Percentiles rank a stretch among this genome's conserved stretches.
These are phyloP conservation scores for Epichloe aotearoae DNA, from an alignment of 2,329 filamentous ascomycete species.

Conservation along the genomic window DNA sequence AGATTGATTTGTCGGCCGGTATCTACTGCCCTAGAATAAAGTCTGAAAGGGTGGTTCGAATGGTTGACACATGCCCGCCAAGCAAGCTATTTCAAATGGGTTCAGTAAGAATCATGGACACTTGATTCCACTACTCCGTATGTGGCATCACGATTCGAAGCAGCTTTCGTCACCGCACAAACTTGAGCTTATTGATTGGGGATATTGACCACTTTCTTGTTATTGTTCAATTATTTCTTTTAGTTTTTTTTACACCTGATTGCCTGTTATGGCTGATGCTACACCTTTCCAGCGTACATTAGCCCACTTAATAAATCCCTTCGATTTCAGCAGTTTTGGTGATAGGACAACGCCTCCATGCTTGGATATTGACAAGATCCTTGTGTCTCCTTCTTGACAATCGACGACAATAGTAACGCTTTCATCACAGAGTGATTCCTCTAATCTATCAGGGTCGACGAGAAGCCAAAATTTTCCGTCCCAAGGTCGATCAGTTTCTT, in stretches of 20 bases:
- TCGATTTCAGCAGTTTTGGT: slow-evolving; percentile 50
- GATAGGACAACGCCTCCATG: slow-evolving; percentile 63
- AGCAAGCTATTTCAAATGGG: background rate
- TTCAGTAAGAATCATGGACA: background rate
- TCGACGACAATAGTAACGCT: slow-evolving; percentile 75
- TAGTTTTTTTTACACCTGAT: background rate
- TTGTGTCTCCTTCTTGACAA: slow-evolving; percentile 34
- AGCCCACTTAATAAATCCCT: slow-evolving; percentile 32
- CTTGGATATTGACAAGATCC: slow-evolving; percentile 66
- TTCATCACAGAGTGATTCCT: slow-evolving; percentile 77
- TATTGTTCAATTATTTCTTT: slow-evolving; percentile 11
- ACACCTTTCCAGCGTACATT: slow-evolving; percentile 24
- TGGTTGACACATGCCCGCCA: slow-evolving; percentile 51
- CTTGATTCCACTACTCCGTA: background rate
- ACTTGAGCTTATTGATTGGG: background rate
- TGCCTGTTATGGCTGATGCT: slow-evolving; percentile 17
- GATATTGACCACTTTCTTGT: slow-evolving; percentile 3
- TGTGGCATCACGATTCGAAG: too few relatives aligned
- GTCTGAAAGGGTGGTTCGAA: slow-evolving; percentile 75
- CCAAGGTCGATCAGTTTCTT: slow-evolving; percentile 32
- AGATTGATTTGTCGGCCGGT: slow-evolving; percentile 59
- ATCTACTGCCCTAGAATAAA: slow-evolving; percentile 77
- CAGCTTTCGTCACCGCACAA: background rate
- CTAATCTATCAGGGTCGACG: slow-evolving; percentile 77
- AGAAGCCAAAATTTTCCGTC: slow-evolving; percentile 57